Evolutionary conservation across 2,329 filamentous ascomycete species (phyloP), one percentile per base, ranked within the genome.

Genomic region (Calonectria henricotiae): DNA sequence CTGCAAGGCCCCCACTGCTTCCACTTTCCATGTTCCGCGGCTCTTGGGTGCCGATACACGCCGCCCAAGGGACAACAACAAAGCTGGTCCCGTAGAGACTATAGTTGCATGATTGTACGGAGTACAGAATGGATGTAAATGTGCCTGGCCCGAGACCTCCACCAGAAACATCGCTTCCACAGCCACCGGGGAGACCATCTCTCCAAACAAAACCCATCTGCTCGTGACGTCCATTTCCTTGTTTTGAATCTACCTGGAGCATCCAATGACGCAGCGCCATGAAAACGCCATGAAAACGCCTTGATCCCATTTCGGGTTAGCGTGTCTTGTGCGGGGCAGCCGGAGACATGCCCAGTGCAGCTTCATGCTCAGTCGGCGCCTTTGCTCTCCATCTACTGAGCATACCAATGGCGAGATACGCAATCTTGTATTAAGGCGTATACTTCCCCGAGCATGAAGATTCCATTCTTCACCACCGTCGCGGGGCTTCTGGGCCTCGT

Each of bases 1-100:
- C 41, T 23, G n/a, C 43, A 37, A 15, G 51, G 51, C 20, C 46
- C 46, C 51, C 51, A 58, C 51, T 12, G 23, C 51, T 58, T n/a
- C 51, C 51, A 58, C 51, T 7, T 9, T n/a, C 47, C 11, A 13
- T 17, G 9, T 46, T 46, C 23, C 43, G 43, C 43, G 32, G 51
- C 32, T 39, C 51, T 15, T 9, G 13, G 23, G 20, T n/a, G 47
- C 51, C 51, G 41, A 7, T 20, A 44, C 9, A 41, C 13, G 12
- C 4, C 46, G 46, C 46, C 23, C 25, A 12, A n/a, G 27, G 6
- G 35, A 12, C 15, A 9, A 25, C 51, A 17, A n/a, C 20, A n/a
- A 13, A 37, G 9, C 15, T 4, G 30, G 17, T 17, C 49, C 27
- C 27, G 27, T 20, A 20, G 20, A 20, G 20, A 20, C 20, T 20